Evolutionary conservation across 2,329 filamentous ascomycete genomes (phyloP), one percentile per base, ranked within the genome.

Genomic region (Ambrosiella beaveri): DNA sequence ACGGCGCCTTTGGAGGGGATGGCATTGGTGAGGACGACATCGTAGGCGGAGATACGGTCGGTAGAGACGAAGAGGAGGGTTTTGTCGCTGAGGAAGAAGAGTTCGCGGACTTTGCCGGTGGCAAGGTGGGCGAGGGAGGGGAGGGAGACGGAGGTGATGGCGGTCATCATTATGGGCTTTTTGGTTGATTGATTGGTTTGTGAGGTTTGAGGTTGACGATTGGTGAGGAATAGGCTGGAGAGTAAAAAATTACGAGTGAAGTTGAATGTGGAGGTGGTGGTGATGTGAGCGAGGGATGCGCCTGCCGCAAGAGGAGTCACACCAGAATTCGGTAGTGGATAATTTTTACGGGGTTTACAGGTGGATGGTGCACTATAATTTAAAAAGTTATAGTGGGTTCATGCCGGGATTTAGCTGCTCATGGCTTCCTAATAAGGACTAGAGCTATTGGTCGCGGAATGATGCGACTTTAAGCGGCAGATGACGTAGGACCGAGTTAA

Each of bases 21-120:
- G 62, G 74, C 74, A 65, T 93, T 96, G 65, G 79, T 73, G 76
- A 95, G 82, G 64, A 95, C 81, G 64, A 94, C 88, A 77, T 97
- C 91, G 75, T 91, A 97, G 58, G 93, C 93, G 27, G 88, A 95
- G 69, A 96, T 93, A 64, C 93, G 85, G 73, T 96, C 90, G 12
- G 87, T 86, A 27, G 87, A 85, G 58, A 90, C 82, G 67, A 95
- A 91, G 59, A 95, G 82, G 3, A 95, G 79, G 1, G 80, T 85
- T 45, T 62, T 54, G 49, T 64, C 60, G 59, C 80, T 73, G 57
- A 94, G 73, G 61, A 79, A 75, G 69, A 88, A 95, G 41, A 94
- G 77, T 66, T 94, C 86, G 65, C 88, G 81, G 35, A 94, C 88
- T 73, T 94, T 94, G 64, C 76, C 74, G 40, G 68, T 68, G 41